phyloP scores from a whole-genome alignment of 257 asterid species.

The Solanum etuberosum region DNA sequence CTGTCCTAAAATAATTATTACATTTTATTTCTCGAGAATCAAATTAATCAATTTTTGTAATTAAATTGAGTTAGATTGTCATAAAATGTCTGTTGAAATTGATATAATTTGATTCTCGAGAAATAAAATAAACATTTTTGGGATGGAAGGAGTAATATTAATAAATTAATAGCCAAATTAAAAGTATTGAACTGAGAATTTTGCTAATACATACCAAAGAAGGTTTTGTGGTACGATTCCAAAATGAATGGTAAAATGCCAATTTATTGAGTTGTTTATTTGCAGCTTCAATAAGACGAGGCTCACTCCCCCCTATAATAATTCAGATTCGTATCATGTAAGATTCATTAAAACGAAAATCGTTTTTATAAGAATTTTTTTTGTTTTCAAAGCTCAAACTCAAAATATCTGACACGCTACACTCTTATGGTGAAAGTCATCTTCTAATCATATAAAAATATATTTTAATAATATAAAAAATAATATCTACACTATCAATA shows the following conservation, averaged over 20 bases:
- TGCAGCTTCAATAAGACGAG: slow-evolving; percentile 87
- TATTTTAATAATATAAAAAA: not conserved
- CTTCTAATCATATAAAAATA: not conserved
- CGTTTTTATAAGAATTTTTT: fast-evolving
- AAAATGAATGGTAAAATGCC: slow-evolving; percentile 92
- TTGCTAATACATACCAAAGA: slow-evolving; percentile 31
- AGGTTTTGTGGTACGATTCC: slow-evolving; percentile 92
- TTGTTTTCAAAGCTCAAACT: fast-evolving
- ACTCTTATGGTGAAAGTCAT: not conserved
- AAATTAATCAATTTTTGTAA: too few relatives aligned
- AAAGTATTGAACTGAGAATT: too few relatives aligned
- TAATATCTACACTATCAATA: too few relatives aligned
- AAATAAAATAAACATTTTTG: too few relatives aligned
- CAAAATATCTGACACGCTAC: fast-evolving
- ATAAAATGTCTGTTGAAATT: too few relatives aligned
- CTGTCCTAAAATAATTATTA: not conserved
- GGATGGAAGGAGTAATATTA: not conserved
- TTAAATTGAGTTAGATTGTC: too few relatives aligned
- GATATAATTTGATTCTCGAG: not conserved
- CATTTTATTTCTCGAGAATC: too few relatives aligned
- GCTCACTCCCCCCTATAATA: slow-evolving; percentile 68
- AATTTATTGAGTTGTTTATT: slow-evolving; percentile 69
- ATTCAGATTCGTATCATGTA: too few relatives aligned
- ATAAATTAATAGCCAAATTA: not conserved
- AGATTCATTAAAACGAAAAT: too few relatives aligned